Conservation (phyloP, 306 rosid genomes). For the Glycine latifolia region DNA sequence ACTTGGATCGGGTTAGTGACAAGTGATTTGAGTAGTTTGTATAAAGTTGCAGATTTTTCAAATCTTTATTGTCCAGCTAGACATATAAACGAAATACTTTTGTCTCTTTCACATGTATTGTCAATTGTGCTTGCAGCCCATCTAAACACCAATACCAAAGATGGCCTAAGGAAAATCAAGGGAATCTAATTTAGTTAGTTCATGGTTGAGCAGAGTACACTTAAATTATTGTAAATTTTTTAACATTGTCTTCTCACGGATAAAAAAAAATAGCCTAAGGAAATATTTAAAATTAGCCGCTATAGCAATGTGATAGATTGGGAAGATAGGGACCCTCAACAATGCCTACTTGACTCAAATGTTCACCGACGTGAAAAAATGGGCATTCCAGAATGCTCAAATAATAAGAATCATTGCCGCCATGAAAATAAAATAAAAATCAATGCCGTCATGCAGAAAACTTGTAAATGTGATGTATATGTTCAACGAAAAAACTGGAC, state of each 20-base stretch:
- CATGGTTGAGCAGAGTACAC: too few species aligned
- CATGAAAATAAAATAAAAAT: background rate
- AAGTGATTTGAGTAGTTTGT: background rate
- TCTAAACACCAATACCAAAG: too few species aligned
- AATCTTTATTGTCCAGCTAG: too few species aligned
- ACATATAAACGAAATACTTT: too few species aligned
- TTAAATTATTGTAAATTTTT: too few species aligned
- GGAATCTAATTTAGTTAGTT: too few species aligned
- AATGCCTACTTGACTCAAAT: background rate
- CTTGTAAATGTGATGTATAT: background rate
- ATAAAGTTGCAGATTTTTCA: too few species aligned
- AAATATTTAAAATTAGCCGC: background rate
- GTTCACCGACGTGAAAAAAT: constrained; percentile 28
- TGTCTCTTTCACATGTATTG: too few species aligned
- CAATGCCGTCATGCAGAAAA: background rate
- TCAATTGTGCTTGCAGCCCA: too few species aligned
- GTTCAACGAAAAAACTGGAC: background rate
- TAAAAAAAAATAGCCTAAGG: too few species aligned
- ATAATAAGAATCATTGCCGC: background rate
- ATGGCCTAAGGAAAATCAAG: too few species aligned
- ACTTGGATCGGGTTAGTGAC: background rate
- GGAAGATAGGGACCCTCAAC: constrained; percentile 13
- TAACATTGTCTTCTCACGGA: too few species aligned
- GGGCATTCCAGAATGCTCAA: constrained; percentile 26
- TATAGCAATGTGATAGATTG: constrained; percentile 4